Percentiles rank a stretch among this genome's conserved stretches.
These are phyloP conservation scores for Eimeria necatrix DNA, from an alignment of 169 alveolate species.

Conservation along the genomic window DNA sequence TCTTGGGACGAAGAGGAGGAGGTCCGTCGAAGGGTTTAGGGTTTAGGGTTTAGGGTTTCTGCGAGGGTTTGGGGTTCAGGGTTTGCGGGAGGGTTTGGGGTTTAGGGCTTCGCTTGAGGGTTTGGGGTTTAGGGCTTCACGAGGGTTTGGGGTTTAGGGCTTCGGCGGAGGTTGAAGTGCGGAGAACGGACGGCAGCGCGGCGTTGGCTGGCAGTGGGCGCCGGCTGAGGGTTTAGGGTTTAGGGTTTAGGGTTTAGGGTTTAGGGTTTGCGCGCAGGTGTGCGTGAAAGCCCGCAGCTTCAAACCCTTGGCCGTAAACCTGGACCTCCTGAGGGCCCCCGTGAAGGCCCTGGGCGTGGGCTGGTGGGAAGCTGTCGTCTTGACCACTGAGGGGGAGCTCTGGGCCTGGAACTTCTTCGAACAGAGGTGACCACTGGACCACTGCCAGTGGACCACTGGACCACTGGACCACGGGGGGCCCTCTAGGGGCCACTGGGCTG, in stretches of 20 bases:
- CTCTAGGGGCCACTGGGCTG: too few species aligned
- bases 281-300: constrained; percentile 54
- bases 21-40: not conserved
- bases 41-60: not conserved
- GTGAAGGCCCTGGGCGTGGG: not conserved
- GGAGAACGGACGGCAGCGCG: not conserved
- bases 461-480: too few species aligned
- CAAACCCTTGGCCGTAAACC: constrained; percentile 42
- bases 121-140: too few species aligned
- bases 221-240: not conserved
- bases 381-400: constrained; percentile 42
- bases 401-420: constrained; percentile 67
- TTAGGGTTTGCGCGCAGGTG: constrained; percentile 8
- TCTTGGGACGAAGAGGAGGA: constrained; percentile 33
- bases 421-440: constrained; percentile 12
- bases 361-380: constrained; percentile 66
- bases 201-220: not conserved
- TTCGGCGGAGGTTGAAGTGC: not conserved
- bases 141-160: too few species aligned
- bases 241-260: not conserved
- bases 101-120: too few species aligned
- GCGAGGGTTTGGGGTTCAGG: not conserved
- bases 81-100: too few species aligned
- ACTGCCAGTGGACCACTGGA: too few species aligned
- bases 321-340: not conserved